A percentile compares a stretch with the other conserved stretches of the same genome.
phyloP scores from a whole-genome alignment of 768 basidiomycete species.

The Paxillus rubicundulus region DNA sequence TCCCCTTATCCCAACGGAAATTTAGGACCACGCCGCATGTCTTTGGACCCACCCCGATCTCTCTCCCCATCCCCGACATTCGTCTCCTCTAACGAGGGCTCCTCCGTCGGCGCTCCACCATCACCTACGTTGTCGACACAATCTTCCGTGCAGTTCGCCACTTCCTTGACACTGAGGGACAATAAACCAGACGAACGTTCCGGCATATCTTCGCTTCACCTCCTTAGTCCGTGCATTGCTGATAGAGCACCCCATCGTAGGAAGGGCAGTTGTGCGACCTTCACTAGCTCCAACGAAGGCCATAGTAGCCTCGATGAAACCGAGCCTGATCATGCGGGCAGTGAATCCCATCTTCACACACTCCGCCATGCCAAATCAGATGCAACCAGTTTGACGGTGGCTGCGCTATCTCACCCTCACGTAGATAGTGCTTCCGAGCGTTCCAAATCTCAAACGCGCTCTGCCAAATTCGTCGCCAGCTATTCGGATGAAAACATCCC shows the following conservation, averaged over 20 bases:
- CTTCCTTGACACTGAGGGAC: conserved; percentile 58
- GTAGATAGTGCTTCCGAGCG: conserved; percentile 37
- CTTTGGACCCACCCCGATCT: conserved; percentile 31
- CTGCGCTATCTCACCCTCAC: conserved; percentile 38
- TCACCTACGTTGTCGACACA: conserved; percentile 74
- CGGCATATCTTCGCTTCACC: conserved; percentile 50
- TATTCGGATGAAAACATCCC: conserved; percentile 6
- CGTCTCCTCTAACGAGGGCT: conserved; percentile 43
- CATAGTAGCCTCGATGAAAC: conserved; percentile 42
- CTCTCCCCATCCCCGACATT: conserved; percentile 29
- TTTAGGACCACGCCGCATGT: conserved; percentile 15
- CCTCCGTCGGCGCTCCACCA: conserved; percentile 49
- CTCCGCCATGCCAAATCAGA: conserved; percentile 37
- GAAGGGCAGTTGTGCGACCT: conserved; percentile 58
- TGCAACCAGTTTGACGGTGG: conserved; percentile 32
- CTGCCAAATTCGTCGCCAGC: not conserved
- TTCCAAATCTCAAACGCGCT: conserved; percentile 24
- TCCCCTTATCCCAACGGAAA: conserved; percentile 15
- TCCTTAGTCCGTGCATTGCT: conserved; percentile 44
- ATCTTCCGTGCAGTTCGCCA: conserved; percentile 59
- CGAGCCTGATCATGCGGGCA: conserved; percentile 44
- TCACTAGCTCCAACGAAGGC: conserved; percentile 42
- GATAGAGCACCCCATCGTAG: conserved; percentile 42
- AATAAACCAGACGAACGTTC: conserved; percentile 61
- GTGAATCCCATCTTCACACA: conserved; percentile 24